Evolutionary conservation across 2,329 filamentous ascomycete species (phyloP), one percentile per base, ranked within the genome.

Genomic region (Neofusicoccum sp.): DNA sequence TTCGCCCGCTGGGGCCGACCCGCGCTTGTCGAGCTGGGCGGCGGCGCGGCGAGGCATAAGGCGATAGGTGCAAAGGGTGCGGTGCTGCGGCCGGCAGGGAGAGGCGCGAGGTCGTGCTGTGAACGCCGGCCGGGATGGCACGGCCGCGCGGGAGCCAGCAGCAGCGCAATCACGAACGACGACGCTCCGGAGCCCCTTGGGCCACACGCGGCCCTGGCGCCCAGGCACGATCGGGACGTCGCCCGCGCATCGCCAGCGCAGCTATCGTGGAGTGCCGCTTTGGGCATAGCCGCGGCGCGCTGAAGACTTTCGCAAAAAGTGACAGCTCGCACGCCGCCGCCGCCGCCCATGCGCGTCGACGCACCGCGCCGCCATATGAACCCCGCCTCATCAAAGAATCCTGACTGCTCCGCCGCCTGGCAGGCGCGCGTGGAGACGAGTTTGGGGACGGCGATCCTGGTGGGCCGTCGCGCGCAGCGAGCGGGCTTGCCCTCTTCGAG

Each of bases 241-340:
- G 31, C 48, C 31, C n/a, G 34, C 16, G 3, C 58, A 45, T n/a
- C 16, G 48, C 56, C 56, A 29, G 12, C 14, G 47, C n/a, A 49
- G 49, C 50, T 50, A 63, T 63, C 61, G 61, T 63, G 50, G n/a
- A 63, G 45, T 63, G 41, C 61, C 52, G n/a, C 31, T 56, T 44
- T 22, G 28, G 37, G 61, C 39, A 56, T 59, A 48, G 61, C 29
- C 33, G 16, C 14, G 47, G 59, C 34, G 56, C 22, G 16, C 22
- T 52, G 37, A 33, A 49, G 36, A 61, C 43, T 61, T 16, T 52
- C 47, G 43, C 49, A 28, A 34, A 62, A 62, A 62, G n/a, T 56
- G 60, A 62, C 16, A 62, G 60, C 31, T 62, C 60, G 33, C 41
- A 62, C 33, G 43, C 34, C 34, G 22, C 45, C 7, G 22, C 22